Percentiles rank a stretch among this genome's conserved stretches.
phyloP scores from a whole-genome alignment of 352 stramenopile species.

The Globisporangium paddicum region DNA sequence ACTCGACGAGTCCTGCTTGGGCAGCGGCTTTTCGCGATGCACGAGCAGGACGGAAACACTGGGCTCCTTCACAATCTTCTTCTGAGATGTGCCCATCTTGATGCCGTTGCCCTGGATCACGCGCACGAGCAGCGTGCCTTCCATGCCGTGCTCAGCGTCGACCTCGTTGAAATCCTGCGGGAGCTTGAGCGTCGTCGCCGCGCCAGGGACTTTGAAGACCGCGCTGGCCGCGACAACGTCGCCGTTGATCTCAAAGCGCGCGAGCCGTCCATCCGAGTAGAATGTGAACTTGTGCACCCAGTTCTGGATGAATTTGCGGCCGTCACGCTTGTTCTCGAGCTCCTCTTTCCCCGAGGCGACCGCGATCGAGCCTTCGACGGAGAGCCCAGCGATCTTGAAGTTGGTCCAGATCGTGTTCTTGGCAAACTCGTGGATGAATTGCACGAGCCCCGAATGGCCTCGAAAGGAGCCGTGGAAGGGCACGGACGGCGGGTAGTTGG shows the following conservation, averaged over 20 bases:
- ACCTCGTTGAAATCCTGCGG: conserved; percentile 87
- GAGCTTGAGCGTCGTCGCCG: conserved; percentile 81
- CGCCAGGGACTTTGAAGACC: conserved; percentile 83
- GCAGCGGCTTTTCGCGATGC: conserved; percentile 51
- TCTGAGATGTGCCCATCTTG: conserved; percentile 60
- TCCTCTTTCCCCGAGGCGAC: conserved; percentile 84
- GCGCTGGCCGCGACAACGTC: conserved; percentile 83
- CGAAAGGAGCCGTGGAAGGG: conserved; percentile 83
- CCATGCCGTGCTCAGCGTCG: conserved; percentile 66
- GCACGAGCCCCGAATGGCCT: conserved; percentile 62
- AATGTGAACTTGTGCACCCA: conserved; percentile 91
- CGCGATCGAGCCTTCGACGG: conserved; percentile 78
- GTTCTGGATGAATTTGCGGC: conserved; percentile 84
- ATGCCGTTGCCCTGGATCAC: conserved; percentile 82
- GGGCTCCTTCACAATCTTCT: conserved; percentile 65
- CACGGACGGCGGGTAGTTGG: conserved; percentile 85
- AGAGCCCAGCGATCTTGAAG: conserved; percentile 83
- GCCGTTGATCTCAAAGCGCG: conserved; percentile 85
- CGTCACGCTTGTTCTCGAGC: conserved; percentile 81
- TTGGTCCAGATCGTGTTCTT: conserved; percentile 80
- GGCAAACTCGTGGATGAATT: conserved; percentile 79
- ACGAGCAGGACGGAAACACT: conserved; percentile 53
- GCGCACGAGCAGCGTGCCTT: conserved; percentile 64
- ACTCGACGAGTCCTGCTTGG: conserved; percentile 27
- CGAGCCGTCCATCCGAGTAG: conserved; percentile 74